Evolutionary conservation across 768 basidiomycete species (phyloP).

Genomic region (Auriscalpium orientale): DNA sequence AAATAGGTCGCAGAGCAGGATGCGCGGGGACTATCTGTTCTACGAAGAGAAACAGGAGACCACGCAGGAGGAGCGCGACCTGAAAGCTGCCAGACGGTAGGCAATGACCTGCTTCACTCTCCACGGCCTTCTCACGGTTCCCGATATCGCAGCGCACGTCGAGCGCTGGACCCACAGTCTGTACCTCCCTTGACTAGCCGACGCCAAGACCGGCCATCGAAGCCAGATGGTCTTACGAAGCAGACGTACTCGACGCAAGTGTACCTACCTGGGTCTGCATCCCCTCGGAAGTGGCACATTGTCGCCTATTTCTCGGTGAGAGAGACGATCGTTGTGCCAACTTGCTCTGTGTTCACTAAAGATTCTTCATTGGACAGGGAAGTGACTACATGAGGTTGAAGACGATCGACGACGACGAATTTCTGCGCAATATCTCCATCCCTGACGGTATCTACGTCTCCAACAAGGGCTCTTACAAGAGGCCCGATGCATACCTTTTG

Average conservation of each 20-base stretch:
- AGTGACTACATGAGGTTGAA: slow-evolving; percentile 65
- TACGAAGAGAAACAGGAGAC: slow-evolving; percentile 81
- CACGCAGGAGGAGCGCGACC: slow-evolving; percentile 70
- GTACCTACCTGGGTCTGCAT: slow-evolving; percentile 48
- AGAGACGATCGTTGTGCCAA: slow-evolving; percentile 3
- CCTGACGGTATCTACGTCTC: slow-evolving; percentile 69
- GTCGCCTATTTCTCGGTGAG: slow-evolving; percentile 76
- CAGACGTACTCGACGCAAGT: slow-evolving; percentile 80
- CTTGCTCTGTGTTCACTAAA: not conserved
- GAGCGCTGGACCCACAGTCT: slow-evolving; percentile 54
- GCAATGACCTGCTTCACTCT: slow-evolving; percentile 10
- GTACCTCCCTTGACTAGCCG: slow-evolving; percentile 52
- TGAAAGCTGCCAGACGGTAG: slow-evolving; percentile 72
- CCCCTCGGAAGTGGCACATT: slow-evolving; percentile 73
- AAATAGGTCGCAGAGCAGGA: slow-evolving; percentile 73
- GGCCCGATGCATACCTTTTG: slow-evolving; percentile 19
- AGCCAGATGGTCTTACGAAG: slow-evolving; percentile 77
- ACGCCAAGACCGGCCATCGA: slow-evolving; percentile 71
- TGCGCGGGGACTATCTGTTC: slow-evolving; percentile 77
- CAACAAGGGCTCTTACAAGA: slow-evolving; percentile 39
- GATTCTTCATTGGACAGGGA: slow-evolving; percentile 33
- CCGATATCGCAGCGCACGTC: slow-evolving; percentile 36
- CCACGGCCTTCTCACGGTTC: not conserved
- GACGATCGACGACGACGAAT: slow-evolving; percentile 67
- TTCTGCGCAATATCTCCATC: slow-evolving; percentile 58